These are phyloP conservation scores for Nepenthes gracilis DNA, from an alignment of 148 eudicot genomes.

Conservation along the genomic window DNA sequence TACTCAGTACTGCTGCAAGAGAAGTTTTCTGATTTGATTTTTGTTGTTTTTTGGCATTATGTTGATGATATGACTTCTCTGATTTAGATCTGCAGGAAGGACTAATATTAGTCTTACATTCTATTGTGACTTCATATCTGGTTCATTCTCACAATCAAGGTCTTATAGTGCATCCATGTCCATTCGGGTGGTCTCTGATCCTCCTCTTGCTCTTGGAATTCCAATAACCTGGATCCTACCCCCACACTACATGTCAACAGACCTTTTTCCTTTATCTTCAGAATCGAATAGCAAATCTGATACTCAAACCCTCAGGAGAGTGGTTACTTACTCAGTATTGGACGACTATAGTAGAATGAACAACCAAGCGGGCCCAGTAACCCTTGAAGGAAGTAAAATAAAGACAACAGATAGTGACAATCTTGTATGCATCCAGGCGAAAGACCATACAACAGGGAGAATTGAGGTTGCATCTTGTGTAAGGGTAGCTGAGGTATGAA, in stretches of 20 bases:
- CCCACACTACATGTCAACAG: conserved; percentile 67
- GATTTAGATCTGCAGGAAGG: conserved; percentile 52
- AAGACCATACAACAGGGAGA: conserved; percentile 64
- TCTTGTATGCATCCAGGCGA: conserved; percentile 70
- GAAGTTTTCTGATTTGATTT: neutral
- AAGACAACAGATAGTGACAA: conserved; percentile 40
- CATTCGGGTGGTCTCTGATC: conserved; percentile 64
- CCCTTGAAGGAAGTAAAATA: conserved; percentile 50
- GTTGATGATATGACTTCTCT: neutral
- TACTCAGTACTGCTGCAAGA: neutral
- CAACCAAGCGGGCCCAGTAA: conserved; percentile 31
- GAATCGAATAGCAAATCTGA: conserved; percentile 29
- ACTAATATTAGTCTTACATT: conserved; percentile 56
- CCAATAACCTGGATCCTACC: conserved; percentile 91
- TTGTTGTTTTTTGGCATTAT: neutral
- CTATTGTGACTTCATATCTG: conserved; percentile 51
- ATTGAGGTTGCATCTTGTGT: conserved; percentile 73
- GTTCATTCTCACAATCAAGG: conserved; percentile 37
- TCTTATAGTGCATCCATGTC: conserved; percentile 48
- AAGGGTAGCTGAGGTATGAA: conserved; percentile 64
- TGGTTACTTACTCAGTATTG: conserved; percentile 54
- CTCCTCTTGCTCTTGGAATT: conserved; percentile 78
- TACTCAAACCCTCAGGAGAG: conserved; percentile 31
- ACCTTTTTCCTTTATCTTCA: conserved; percentile 47
- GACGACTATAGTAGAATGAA: conserved; percentile 25